These are phyloP conservation scores for Talaromyces sp. DNA, from an alignment of 2,329 filamentous ascomycete genomes.

Conservation along the genomic window DNA sequence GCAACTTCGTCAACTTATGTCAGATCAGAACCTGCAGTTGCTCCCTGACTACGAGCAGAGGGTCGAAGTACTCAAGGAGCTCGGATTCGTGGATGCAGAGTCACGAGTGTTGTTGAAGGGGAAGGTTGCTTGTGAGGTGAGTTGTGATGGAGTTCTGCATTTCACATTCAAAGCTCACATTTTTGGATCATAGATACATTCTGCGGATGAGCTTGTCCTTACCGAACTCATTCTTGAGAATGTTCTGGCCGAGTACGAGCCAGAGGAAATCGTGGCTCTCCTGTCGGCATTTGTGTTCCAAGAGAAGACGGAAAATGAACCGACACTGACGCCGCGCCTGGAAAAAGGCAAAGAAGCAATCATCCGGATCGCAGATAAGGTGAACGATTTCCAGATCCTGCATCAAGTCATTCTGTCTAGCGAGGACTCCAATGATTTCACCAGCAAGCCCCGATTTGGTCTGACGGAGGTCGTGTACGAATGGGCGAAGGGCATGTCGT, in stretches of 20 bases:
- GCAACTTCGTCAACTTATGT: constrained; percentile 80
- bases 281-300: constrained; percentile 96
- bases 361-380: constrained; percentile 82
- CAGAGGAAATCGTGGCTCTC: constrained; percentile 91
- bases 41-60: constrained; percentile 96
- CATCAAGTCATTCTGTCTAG: constrained; percentile 88
- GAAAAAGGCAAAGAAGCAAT: constrained; percentile 81
- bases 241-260: constrained; percentile 88
- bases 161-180: neutral
- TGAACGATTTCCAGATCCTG: constrained; percentile 81
- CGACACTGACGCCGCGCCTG: constrained; percentile 74
- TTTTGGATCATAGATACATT: constrained; percentile 62
- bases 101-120: constrained; percentile 91
- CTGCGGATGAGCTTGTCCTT: constrained; percentile 89
- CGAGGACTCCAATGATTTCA: constrained; percentile 90
- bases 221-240: constrained; percentile 97
- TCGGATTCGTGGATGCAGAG: constrained; percentile 84
- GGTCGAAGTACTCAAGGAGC: constrained; percentile 82
- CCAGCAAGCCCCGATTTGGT: constrained; percentile 79
- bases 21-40: constrained; percentile 91
- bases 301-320: constrained; percentile 81
- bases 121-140: constrained; percentile 87
- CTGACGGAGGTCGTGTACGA: constrained; percentile 98
- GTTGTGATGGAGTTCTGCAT: constrained; percentile 16
- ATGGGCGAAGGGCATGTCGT: constrained; percentile 96